Base-by-base conservation (phyloP, 1,284 basidiomycete species). In the Heterobasidion occidentale region DNA sequence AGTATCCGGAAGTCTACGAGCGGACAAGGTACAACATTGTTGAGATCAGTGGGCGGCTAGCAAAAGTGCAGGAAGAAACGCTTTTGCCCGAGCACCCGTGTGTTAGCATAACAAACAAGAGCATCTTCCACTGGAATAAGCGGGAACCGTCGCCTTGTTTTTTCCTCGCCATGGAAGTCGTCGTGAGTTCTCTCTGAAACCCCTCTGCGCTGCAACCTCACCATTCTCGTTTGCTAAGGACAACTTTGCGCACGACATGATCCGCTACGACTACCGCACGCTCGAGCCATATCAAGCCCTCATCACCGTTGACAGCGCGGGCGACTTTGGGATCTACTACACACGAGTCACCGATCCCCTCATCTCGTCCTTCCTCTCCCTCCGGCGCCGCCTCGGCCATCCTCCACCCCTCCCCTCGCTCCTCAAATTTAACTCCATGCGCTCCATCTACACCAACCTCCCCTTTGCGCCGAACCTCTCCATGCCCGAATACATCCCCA, bases 221-320 rank as follows among this genome's bases (percentile, higher is more conserved):
- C 27, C 44, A 35, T 44, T 50, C 27, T 50, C 6, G 8, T 20
- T 19, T 7, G n/a, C 8, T 14, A 64, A 93, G 90, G 97, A 99
- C 71, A 99, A 99, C 70, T 93, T 99, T 61, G 86, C 95, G 2
- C 97, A 99, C 69, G 97, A 99, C 67, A 82, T 98, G 63, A 80
- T 99, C 48, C 88, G 96, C 36, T 98, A 97, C 66, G 87, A 94
- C 63, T 74, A 90, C 42, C 74, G 77, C 58, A 92, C 84, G 2
- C 77, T 91, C 55, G 75, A 86, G 63, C 93, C 96, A 0, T 84
- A 90, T 56, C 94, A 99, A 71, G 91, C 86, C 12, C 66, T 93
- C 19, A 87, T 99, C 12, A 81, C 87, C 9, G 81, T 98, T 59
- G 90, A 96, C 71, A 75, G 78, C 7, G 74, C 81, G 2, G 94